Conservation (phyloP, 768 basidiomycete species). For the Psilocybe cubensis region DNA sequence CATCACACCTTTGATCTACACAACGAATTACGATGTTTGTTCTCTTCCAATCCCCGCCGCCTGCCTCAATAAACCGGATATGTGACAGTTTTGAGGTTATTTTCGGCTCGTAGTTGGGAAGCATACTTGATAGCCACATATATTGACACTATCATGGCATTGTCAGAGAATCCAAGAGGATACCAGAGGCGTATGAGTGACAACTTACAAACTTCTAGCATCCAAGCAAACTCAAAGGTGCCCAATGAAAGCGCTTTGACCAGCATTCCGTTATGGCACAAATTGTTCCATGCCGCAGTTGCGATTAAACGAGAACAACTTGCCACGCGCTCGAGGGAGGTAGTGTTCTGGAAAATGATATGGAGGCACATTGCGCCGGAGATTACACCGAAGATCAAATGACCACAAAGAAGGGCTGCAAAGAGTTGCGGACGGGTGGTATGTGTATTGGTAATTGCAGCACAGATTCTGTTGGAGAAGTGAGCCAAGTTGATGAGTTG, state of each 20-base stretch:
- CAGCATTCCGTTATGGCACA: background rate
- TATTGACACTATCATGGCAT: background rate
- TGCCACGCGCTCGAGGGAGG: background rate
- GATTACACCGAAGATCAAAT: constrained; percentile 29
- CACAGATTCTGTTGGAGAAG: constrained; percentile 6
- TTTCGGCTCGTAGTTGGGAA: background rate
- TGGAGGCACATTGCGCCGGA: constrained; percentile 32
- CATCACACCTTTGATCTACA: too few species aligned
- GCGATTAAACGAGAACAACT: background rate
- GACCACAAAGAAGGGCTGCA: constrained; percentile 24
- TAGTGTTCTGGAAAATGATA: constrained; percentile 26
- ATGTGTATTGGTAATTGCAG: constrained; percentile 21
- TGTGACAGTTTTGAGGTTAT: background rate
- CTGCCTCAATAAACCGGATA: background rate
- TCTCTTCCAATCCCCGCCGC: background rate
- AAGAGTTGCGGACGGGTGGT: constrained; percentile 14
- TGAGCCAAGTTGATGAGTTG: background rate
- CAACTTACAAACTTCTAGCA: background rate
- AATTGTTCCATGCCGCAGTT: background rate
- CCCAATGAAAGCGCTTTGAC: background rate
- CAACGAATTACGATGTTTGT: too few species aligned
- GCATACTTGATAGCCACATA: background rate
- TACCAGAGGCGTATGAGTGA: too few species aligned
- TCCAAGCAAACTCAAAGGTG: background rate
- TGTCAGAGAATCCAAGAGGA: background rate